A percentile compares a stretch with the other conserved stretches of the same genome.
Conservation (phyloP, 129 eudicot genomes). For the Pulicaria dysenterica region DNA sequence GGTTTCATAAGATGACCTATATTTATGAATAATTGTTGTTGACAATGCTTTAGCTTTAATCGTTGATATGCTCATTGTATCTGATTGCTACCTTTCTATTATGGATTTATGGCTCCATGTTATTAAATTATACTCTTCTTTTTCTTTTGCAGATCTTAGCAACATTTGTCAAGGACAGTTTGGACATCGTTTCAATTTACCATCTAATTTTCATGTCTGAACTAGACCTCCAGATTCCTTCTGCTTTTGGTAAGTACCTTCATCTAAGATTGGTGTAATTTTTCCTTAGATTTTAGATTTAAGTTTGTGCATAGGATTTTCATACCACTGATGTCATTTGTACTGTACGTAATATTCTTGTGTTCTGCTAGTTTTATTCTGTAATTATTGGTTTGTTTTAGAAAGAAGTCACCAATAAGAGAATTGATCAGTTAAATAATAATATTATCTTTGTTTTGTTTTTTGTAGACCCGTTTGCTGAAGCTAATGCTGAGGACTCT, state of each 20-base stretch:
- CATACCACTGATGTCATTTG: background rate
- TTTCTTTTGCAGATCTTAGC: conserved; percentile 58
- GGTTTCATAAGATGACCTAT: no score
- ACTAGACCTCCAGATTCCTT: conserved; percentile 76
- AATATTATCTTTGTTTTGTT: background rate
- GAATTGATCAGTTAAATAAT: background rate
- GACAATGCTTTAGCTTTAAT: no score
- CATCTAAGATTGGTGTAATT: background rate
- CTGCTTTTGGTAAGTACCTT: conserved; percentile 70
- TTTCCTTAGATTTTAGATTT: background rate
- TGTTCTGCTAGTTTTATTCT: background rate
- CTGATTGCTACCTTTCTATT: background rate
- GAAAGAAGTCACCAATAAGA: background rate
- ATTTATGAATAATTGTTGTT: no score
- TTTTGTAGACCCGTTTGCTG: conserved; percentile 80
- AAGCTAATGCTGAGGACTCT: conserved; percentile 85
- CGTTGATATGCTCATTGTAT: no score
- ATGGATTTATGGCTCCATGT: background rate
- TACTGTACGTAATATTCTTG: background rate
- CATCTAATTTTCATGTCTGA: conserved; percentile 91
- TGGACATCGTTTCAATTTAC: conserved; percentile 20
- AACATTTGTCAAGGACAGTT: conserved; percentile 19
- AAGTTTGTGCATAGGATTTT: background rate
- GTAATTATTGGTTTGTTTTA: no score
- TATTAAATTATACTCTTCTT: background rate